A percentile compares a stretch with the other conserved stretches of the same genome.
phyloP scores from a whole-genome alignment of 164 flowering plant genomes.

The Vitis riparia region DNA sequence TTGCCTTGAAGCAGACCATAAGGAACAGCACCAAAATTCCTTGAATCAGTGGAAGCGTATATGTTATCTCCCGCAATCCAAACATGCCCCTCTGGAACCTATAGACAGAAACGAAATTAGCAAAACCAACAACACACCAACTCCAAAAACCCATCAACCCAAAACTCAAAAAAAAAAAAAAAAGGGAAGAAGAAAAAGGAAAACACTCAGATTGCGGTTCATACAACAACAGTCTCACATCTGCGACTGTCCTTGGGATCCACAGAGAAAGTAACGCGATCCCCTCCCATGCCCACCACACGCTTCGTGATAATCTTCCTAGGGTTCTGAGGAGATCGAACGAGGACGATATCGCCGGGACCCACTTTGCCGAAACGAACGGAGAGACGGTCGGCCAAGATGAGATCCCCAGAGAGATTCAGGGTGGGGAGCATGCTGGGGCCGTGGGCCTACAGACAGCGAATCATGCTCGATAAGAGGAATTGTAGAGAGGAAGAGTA shows the following conservation, averaged over 20 bases:
- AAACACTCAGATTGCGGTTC: neutral
- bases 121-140: neutral
- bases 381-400: slow-evolving; percentile 58
- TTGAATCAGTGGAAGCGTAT: slow-evolving; percentile 58
- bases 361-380: slow-evolving; percentile 38
- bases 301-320: slow-evolving; percentile 54
- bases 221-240: slow-evolving; percentile 50
- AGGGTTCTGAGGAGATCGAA: slow-evolving; percentile 62
- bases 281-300: slow-evolving; percentile 63
- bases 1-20: slow-evolving; percentile 60
- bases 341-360: slow-evolving; percentile 59
- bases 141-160: neutral
- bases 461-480: neutral
- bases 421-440: slow-evolving; percentile 94
- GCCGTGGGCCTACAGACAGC: slow-evolving; percentile 52
- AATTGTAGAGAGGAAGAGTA: neutral
- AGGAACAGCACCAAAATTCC: slow-evolving; percentile 72
- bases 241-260: slow-evolving; percentile 33
- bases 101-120: neutral
- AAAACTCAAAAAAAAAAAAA: neutral
- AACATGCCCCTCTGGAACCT: slow-evolving; percentile 87
- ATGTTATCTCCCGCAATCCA: slow-evolving; percentile 85
- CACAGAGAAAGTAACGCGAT: slow-evolving; percentile 43
- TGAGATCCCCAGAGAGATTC: slow-evolving; percentile 39
- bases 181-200: neutral